Base-by-base conservation (phyloP, 2,329 filamentous ascomycete genomes). In the Monosporascus ibericus region DNA sequence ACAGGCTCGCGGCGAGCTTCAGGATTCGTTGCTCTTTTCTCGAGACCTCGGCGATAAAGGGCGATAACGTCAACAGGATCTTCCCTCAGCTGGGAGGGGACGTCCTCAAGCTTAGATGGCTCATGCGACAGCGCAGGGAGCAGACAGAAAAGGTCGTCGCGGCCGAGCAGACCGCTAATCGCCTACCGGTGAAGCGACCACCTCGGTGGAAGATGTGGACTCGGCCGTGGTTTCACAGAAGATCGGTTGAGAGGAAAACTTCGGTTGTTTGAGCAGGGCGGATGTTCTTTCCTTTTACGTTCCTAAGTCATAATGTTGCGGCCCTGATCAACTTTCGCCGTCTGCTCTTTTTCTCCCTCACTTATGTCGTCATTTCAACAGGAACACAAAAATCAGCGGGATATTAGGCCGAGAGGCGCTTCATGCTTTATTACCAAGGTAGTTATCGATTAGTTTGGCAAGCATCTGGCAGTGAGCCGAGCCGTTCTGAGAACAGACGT, bases 21-120 rank as follows among this genome's bases (percentile, higher is more conserved):
- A 34, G 58, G 38, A 47, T 58, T 22, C 55, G 58, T 37, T 54
- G 64, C 58, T 36, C 54, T 15, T 69, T 68, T 50, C 39, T 68
- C n/a, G 68, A 71, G 57, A 65, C 66, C 2, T 72, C 69, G 38
- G 68, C 68, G 2, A 59, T 55, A 49, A 67, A 66, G 18, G 70
- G 70, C n/a, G 66, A 68, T 38, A 66, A 68, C 27, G 61, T 73
- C n/a, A 59, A 61, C 15, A 52, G 55, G 24, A 36, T 72, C 2
- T 73, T 74, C 53, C 60, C 63, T 1, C 54, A 58, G 20, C 49
- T 73, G 2, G 70, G 63, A 2, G 59, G 56, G 11, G 68, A 72
- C 51, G 59, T 72, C 15, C 58, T 74, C n/a, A 57, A 56, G 51
- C 52, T 63, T n/a, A 58, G 63, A 49, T 59, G 59, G 56, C 52